A percentile compares a stretch with the other conserved stretches of the same genome.
These are phyloP conservation scores for Fragosphaeria purpurea DNA, from an alignment of 2,329 filamentous ascomycete species.

Conservation along the genomic window DNA sequence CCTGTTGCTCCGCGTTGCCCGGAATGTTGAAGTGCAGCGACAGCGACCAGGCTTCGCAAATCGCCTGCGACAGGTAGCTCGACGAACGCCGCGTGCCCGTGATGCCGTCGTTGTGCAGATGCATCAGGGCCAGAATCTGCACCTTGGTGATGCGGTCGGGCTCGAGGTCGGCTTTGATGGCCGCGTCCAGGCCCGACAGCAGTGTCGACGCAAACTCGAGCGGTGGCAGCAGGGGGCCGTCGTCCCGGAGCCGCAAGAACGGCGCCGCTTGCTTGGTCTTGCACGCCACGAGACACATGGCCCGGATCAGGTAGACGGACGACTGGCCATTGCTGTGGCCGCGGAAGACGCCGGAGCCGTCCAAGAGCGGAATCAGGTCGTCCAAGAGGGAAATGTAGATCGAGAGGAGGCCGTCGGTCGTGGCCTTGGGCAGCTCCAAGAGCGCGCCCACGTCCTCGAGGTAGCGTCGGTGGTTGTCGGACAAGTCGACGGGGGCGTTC, in stretches of 20 bases:
- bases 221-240: neutral
- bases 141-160: constrained; percentile 1
- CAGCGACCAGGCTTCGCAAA: constrained; percentile 1
- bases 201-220: constrained; percentile 1
- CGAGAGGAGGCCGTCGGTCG: too few species aligned
- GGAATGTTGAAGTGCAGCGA: neutral
- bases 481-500: neutral
- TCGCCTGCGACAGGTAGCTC: neutral
- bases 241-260: too few species aligned
- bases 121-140: constrained; percentile 2
- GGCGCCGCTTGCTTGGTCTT: too few species aligned
- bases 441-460: too few species aligned
- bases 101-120: constrained; percentile 1
- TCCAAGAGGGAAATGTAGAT: too few species aligned
- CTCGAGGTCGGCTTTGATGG: constrained; percentile 2
- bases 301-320: too few species aligned
- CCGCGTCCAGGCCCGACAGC: neutral
- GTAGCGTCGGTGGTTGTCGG: neutral
- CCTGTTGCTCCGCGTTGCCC: neutral
- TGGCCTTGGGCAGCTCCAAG: too few species aligned
- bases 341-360: too few species aligned
- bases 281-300: too few species aligned
- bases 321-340: too few species aligned
- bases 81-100: neutral
- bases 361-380: too few species aligned